Percentiles rank a stretch among this genome's conserved stretches.
These are phyloP conservation scores for Lanmaoa pseudosensibilis DNA, from an alignment of 768 basidiomycete species.

Conservation along the genomic window DNA sequence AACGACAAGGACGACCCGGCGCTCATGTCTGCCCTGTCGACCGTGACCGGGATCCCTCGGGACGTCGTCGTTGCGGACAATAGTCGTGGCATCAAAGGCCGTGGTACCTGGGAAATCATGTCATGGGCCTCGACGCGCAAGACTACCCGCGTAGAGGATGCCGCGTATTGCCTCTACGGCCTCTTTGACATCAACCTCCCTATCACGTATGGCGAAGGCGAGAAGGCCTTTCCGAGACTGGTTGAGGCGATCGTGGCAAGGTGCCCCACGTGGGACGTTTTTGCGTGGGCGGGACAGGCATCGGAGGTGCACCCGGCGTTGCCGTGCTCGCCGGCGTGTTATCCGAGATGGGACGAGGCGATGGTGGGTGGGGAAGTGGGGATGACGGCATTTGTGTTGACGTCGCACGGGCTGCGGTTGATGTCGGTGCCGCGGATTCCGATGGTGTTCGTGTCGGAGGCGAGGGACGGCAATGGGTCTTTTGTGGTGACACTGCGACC, in stretches of 20 bases:
- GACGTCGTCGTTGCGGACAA: constrained; percentile 20
- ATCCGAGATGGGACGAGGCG: constrained; percentile 18
- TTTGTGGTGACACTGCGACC: constrained; percentile 18
- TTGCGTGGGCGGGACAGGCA: constrained; percentile 25
- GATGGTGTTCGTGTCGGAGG: constrained; percentile 8
- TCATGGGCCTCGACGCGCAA: constrained; percentile 32
- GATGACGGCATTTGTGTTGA: constrained; percentile 17
- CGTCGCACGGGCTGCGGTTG: constrained; percentile 15
- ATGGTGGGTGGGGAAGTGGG: constrained; percentile 8
- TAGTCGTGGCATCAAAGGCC: constrained; percentile 15
- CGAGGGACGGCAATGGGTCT: not conserved
- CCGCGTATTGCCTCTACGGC: constrained; percentile 30
- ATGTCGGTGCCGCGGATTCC: constrained; percentile 25
- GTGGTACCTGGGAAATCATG: constrained; percentile 26
- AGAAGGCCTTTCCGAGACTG: constrained; percentile 29
- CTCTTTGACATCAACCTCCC: constrained; percentile 25
- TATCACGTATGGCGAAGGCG: constrained; percentile 34
- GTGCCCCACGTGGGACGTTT: constrained; percentile 22
- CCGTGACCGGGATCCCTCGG: constrained; percentile 22
- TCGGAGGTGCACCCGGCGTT: constrained; percentile 20
- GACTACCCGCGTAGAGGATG: constrained; percentile 31
- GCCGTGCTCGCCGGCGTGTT: constrained; percentile 23
- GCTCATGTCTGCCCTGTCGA: constrained; percentile 12
- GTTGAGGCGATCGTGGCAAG: constrained; percentile 18
- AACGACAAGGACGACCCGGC: constrained; percentile 19